Evolutionary conservation across 2,329 filamentous ascomycete species (phyloP), one percentile per base, ranked within the genome.

Genomic region (Cladosporium sp.): DNA sequence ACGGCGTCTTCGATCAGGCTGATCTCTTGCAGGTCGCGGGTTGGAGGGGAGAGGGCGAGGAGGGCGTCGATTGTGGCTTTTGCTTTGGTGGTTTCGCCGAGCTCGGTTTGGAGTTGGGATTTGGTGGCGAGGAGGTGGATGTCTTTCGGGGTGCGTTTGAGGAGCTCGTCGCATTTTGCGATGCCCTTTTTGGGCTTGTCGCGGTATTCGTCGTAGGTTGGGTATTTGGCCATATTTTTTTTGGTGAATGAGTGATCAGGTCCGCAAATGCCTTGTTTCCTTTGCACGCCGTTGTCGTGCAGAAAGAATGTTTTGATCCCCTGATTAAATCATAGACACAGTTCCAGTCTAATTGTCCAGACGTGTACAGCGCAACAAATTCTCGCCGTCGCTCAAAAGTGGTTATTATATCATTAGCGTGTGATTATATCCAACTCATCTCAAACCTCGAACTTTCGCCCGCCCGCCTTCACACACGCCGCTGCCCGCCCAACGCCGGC

Each of bases 141-240:
- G 49, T 68, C 61, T 9, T 62, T 58, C 1, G 66, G 61, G 10
- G 56, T 61, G 38, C 62, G 65, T 32, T 58, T 61, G 19, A 69
- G 53, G 1, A 68, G 54, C 10, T 66, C 61, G 49, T 68, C 60
- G 45, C 65, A 67, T 38, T 64, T 64, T 32, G 62, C 56, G 46
- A 68, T 59, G 43, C 66, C 66, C 31, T 67, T 64, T 14, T 49
- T 52, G 44, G 60, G 65, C 37, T 63, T 63, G 31, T 61, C 59
- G 4, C 54, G 54, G 50, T 67, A 66, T 51, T 67, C 65, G 34
- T 66, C 64, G 49, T 64, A 65, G 4, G 59, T 62, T n/a, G 65
- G 65, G 43, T 63, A 66, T 11, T 63, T 62, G 32, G 64, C 65
- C 65, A 67, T 67, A 42, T 42, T 42, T 10, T n/a, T 41, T 11